These are phyloP conservation scores for Penicillium salamii DNA, from an alignment of 495 filamentous ascomycete genomes.

Conservation along the genomic window DNA sequence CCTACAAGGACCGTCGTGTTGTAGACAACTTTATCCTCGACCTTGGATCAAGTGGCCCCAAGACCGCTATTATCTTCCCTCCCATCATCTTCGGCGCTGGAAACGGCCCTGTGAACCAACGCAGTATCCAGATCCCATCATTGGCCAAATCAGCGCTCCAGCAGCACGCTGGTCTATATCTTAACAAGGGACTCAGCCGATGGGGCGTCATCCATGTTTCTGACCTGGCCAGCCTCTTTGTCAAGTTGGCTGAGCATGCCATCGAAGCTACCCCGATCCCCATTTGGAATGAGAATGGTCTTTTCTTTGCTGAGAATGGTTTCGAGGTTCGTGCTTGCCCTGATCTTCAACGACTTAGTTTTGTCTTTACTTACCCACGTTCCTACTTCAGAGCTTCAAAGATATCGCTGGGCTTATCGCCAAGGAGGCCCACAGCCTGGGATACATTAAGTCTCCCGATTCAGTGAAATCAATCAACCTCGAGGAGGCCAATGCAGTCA, in stretches of 20 bases:
- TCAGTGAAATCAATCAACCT: constrained; percentile 2
- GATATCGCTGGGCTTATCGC: constrained; percentile 1
- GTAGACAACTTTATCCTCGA: constrained; percentile 9
- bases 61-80: constrained; percentile 7
- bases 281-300: constrained; percentile 7
- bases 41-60: constrained; percentile 2
- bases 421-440: constrained; percentile 3
- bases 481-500: constrained; percentile 2
- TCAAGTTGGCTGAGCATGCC: background rate
- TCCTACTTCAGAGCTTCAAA: constrained; percentile 3
- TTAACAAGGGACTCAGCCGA: constrained; percentile 3
- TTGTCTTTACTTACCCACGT: background rate
- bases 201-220: constrained; percentile 2
- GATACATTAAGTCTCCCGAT: constrained; percentile 2
- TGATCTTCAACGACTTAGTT: background rate
- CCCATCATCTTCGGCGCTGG: constrained; percentile 5
- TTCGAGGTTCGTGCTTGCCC: background rate
- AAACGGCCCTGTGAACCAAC: constrained; percentile 3
- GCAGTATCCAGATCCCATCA: constrained; percentile 3
- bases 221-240: constrained; percentile 1
- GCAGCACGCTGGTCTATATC: constrained; percentile 1
- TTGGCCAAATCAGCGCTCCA: background rate
- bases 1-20: background rate
- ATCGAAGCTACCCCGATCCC: background rate
- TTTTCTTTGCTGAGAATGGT: constrained; percentile 1